Base-by-base conservation (phyloP, 179 eudicot genomes). In the Monotropa hypopitys region DNA sequence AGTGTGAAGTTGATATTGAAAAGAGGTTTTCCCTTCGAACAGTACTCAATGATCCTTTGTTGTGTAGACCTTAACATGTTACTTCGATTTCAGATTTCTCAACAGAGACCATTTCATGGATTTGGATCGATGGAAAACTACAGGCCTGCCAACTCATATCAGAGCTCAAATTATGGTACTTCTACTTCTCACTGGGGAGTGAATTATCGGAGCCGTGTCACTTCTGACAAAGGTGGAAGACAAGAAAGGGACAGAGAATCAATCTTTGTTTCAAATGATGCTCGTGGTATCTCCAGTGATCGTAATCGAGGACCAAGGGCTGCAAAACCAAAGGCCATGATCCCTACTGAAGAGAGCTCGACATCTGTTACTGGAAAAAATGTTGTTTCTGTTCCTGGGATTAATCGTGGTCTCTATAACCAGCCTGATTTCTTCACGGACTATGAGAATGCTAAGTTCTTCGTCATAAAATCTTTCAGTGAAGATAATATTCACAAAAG, bases 271-370 rank as follows among this genome's bases (percentile, higher is more conserved):
- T 23, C 84, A 40, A 67, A 72, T 42, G 86, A 81, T 68, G 53
- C 81, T 73, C 85, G 82, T 82, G 89, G 84, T 68, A 74, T 84
- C 23, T 74, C 91, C 46, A 85, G 89, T 84, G 97, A 92, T 70
- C 93, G 95, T 46, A 95, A 93, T 80, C 86, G 99, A 82, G 99
- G 99, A 63, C 99, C 99, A 49, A 92, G 99, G 83, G 93, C 95
- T 71, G 82, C 84, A 65, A 95, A 90, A 84, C 87, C 87, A 42
- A 95, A 88, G 83, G 88, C 81, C 72, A 91, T 87, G 80, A 85
- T 75, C 72, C 77, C 81, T 35, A 47, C 76, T 72, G 95, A 86
- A 76, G 88, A 84, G 62, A 89, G 80, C 74, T 61, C 84, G 11
- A 73, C 82, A 13, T 77, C 88, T 63, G 79, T 33, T 68, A 59